These are phyloP conservation scores for Aristolochia californica DNA, from an alignment of 164 flowering plant genomes.

Conservation along the genomic window DNA sequence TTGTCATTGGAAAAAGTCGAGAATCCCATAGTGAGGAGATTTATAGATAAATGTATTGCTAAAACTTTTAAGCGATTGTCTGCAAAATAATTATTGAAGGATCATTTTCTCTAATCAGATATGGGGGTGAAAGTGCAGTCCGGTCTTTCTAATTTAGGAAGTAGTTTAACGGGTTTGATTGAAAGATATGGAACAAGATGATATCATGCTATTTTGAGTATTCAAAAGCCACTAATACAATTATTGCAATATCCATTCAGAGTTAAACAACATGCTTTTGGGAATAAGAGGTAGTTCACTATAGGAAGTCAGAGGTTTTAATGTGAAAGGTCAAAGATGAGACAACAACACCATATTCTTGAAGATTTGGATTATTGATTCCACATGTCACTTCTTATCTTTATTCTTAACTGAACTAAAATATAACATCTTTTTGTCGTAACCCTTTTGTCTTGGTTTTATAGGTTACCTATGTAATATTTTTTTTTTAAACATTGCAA, in stretches of 20 bases:
- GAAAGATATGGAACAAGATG: background rate
- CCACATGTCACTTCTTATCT: constrained; percentile 37
- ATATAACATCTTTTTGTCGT: background rate
- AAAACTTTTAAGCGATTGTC: constrained; percentile 56
- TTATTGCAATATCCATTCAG: constrained; percentile 9
- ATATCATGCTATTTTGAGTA: background rate
- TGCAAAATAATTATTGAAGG: constrained; percentile 68
- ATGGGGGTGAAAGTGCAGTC: constrained; percentile 32
- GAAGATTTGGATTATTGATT: constrained; percentile 72
- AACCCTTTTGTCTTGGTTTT: background rate
- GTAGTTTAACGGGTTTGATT: constrained; percentile 1
- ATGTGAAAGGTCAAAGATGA: constrained; percentile 64
- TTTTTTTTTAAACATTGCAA: constrained; percentile 77
- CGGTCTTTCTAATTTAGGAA: constrained; percentile 29
- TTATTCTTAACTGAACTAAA: constrained; percentile 6
- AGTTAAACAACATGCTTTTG: constrained; percentile 6
- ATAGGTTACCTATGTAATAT: constrained; percentile 77
- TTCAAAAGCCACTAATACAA: constrained; percentile 17
- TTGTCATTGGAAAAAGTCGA: constrained; percentile 77
- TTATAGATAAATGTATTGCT: constrained; percentile 89
- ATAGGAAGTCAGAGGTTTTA: constrained; percentile 43
- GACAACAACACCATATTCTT: constrained; percentile 70
- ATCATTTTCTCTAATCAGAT: constrained; percentile 62
- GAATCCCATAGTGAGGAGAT: constrained; percentile 50
- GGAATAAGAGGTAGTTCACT: constrained; percentile 10